Evolutionary conservation across 345 rosid genomes (phyloP).

Genomic region (Murraya koenigii): DNA sequence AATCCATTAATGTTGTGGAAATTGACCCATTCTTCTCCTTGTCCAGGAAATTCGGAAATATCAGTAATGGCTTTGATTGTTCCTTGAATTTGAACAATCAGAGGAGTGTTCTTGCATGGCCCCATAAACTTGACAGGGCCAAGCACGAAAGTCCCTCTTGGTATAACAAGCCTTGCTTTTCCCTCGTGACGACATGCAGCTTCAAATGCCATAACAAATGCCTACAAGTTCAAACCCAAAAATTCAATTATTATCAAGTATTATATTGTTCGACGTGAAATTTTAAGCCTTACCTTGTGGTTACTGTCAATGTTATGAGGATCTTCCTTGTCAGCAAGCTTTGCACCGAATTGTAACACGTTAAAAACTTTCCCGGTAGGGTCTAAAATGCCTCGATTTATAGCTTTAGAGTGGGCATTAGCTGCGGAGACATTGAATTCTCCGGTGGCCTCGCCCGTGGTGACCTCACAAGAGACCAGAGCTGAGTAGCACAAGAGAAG

Average conservation of each 20-base stretch:
- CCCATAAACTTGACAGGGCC: constrained; percentile 39
- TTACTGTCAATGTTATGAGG: neutral
- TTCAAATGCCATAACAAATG: constrained; percentile 34
- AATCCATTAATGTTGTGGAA: constrained; percentile 48
- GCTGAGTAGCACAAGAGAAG: constrained; percentile 8
- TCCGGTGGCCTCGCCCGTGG: neutral
- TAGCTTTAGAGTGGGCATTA: neutral
- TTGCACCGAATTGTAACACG: constrained; percentile 37
- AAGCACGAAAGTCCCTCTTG: constrained; percentile 31
- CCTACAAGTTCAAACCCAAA: constrained; percentile 15
- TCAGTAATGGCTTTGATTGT: constrained; percentile 33
- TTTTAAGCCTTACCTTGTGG: constrained; percentile 27
- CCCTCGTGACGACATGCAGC: constrained; percentile 38
- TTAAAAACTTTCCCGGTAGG: constrained; percentile 40
- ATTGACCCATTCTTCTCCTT: constrained; percentile 42
- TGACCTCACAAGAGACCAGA: constrained; percentile 4
- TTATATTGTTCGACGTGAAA: neutral
- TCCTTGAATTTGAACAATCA: constrained; percentile 36
- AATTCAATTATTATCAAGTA: neutral
- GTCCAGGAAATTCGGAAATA: constrained; percentile 18
- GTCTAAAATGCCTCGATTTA: neutral
- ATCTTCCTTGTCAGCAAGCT: constrained; percentile 27
- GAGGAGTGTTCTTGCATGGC: constrained; percentile 37
- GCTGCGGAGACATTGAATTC: neutral
- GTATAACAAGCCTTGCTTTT: constrained; percentile 40